phyloP scores from a whole-genome alignment of 1,284 basidiomycete species.

The Vanrija pseudolonga region DNA sequence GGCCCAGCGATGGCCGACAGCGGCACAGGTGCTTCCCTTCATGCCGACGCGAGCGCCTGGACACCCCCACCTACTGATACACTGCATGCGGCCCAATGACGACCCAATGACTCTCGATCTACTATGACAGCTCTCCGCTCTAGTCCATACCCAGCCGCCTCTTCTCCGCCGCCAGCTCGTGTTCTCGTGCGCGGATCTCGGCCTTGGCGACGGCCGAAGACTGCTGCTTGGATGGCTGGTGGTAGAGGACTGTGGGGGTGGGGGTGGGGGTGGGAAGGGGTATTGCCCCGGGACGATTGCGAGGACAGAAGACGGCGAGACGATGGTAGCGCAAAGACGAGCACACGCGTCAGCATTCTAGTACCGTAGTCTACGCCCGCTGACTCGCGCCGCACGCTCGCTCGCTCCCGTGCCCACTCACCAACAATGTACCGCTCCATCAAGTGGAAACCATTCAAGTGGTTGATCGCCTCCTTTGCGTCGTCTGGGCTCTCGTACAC shows the following conservation, averaged over 20 bases:
- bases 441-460: conserved; percentile 95
- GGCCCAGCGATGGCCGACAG: no score
- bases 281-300: background rate
- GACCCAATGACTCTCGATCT: background rate
- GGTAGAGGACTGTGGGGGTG: conserved; percentile 71
- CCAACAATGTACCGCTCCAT: conserved; percentile 94
- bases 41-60: no score
- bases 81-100: background rate
- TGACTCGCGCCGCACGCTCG: background rate
- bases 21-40: no score
- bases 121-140: background rate
- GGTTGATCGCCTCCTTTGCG: conserved; percentile 94
- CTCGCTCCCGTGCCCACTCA: conserved; percentile 30
- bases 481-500: conserved; percentile 55
- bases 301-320: background rate
- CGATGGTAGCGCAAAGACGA: background rate
- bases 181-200: conserved; percentile 85
- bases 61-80: background rate
- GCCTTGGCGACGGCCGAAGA: conserved; percentile 80
- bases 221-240: conserved; percentile 94
- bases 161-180: conserved; percentile 84
- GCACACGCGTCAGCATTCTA: background rate
- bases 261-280: background rate
- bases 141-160: conserved; percentile 55
- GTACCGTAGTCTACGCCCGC: background rate